These are phyloP conservation scores for Aspergillus brasiliensis DNA, from an alignment of 2,329 filamentous ascomycete species.

Conservation along the genomic window DNA sequence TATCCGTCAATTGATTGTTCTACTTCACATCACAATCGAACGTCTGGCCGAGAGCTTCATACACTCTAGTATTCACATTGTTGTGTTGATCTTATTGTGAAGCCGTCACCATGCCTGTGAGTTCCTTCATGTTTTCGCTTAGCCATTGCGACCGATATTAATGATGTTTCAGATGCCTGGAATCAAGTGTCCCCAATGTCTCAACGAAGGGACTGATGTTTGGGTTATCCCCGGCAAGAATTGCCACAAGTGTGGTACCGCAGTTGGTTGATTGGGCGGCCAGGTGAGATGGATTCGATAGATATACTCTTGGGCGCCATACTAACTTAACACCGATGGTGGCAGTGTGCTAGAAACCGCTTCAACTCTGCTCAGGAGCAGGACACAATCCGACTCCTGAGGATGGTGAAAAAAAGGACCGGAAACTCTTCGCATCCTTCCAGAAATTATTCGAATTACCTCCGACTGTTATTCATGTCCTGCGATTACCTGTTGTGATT, in stretches of 20 bases:
- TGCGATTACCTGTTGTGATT: neutral
- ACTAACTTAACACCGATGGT: no score
- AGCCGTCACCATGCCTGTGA: slow-evolving; percentile 6
- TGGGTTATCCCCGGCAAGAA: slow-evolving; percentile 52
- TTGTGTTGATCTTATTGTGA: neutral
- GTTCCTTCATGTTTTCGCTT: neutral
- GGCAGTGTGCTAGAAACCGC: neutral
- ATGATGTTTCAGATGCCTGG: slow-evolving; percentile 45
- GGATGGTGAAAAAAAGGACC: neutral
- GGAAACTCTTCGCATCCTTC: neutral
- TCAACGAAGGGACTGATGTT: slow-evolving; percentile 37
- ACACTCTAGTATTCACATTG: no score
- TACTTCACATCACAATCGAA: no score
- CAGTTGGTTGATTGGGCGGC: slow-evolving; percentile 26
- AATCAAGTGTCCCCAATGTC: slow-evolving; percentile 44
- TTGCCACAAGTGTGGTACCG: slow-evolving; percentile 46
- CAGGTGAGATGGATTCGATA: slow-evolving; percentile 3
- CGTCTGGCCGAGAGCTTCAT: no score
- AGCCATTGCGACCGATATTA: neutral
- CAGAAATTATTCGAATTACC: neutral
- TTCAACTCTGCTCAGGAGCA: neutral
- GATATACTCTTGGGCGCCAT: no score
- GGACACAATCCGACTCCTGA: neutral
- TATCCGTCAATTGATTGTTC: neutral
- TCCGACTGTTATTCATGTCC: neutral